Percentiles rank a stretch among this genome's conserved stretches.
Evolutionary conservation across 1,139 yeast species (phyloP).

Genomic region (Arxiozyma slooffiae): DNA sequence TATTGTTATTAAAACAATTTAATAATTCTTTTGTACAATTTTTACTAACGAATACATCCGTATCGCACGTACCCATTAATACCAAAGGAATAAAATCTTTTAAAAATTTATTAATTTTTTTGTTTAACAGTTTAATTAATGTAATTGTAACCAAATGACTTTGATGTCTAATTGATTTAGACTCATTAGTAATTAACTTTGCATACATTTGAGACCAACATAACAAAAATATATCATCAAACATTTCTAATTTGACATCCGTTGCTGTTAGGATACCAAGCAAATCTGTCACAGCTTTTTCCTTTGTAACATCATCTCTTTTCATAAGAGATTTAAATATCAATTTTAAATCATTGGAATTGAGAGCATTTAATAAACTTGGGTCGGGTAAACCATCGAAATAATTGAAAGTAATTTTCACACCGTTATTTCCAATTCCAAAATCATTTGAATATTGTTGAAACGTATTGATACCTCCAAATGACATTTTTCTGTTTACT

Average conservation of each 20-base stretch:
- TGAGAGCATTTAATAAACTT: constrained; percentile 34
- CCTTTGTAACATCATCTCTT: constrained; percentile 75
- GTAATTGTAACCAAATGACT: constrained; percentile 58
- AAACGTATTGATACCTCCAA: constrained; percentile 23
- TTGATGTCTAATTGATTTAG: constrained; percentile 50
- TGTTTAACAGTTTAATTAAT: constrained; percentile 45
- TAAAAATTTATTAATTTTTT: constrained; percentile 52
- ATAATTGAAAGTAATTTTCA: constrained; percentile 62
- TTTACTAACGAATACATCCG: constrained; percentile 50
- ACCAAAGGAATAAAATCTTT: constrained; percentile 65
- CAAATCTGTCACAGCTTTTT: constrained; percentile 62
- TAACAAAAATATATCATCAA: constrained; percentile 43
- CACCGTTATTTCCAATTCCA: constrained; percentile 41
- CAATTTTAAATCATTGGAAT: constrained; percentile 49
- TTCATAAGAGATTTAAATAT: constrained; percentile 67
- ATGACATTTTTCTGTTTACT: constrained; percentile 22
- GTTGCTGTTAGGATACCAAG: constrained; percentile 28
- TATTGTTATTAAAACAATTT: constrained; percentile 47
- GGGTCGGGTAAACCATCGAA: constrained; percentile 73
- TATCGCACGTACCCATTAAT: constrained; percentile 61
- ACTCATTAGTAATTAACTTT: constrained; percentile 61
- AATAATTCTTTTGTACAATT: constrained; percentile 42
- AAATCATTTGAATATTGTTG: constrained; percentile 21
- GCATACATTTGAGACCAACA: constrained; percentile 81
- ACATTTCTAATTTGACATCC: constrained; percentile 26